Base-by-base conservation (phyloP, 768 basidiomycete genomes). In the Lactarius pseudohatsudake region DNA sequence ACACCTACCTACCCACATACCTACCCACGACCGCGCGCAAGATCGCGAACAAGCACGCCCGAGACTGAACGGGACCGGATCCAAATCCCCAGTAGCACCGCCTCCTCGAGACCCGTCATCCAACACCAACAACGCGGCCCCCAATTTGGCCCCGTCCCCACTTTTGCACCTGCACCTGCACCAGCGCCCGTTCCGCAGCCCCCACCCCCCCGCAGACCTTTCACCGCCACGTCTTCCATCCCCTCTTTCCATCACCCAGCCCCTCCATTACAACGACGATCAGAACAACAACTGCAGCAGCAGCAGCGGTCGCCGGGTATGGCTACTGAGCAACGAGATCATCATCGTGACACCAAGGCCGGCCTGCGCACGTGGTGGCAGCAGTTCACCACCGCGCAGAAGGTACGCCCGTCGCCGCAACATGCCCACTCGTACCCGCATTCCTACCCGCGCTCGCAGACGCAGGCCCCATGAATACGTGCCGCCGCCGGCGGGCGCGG, bases 321-420 rank as follows among this genome's bases (percentile, higher is more conserved):
- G 62, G 61, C 13, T 40, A 59, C 53, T 16, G 45, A 62, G 28
- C 40, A 62, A 11, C 59, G 65, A 1, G 62, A 64, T 34, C 55
- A 61, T 22, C 64, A 47, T 0, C 45, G 45, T 1, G 64, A 66
- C 32, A 43, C 62, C 4, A 65, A 66, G 34, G 61, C 61, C 0
- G 66, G 73, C 41, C 84, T 91, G 59, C 89, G 87, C 78, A 84
- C 91, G 11, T 94, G 92, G 92, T 92, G 92, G 89, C 83, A 85
- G 56, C 85, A 87, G 70, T 91, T 94, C 71, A 86, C 84, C 3
- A 83, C 86, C 67, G 80, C 82, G 1, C 88, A 89, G 75, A 84
- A 81, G 70, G 69, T 64, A 79, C 87, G 84, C 71, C 81, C 85
- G 30, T 77, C 76, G 22, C 41, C 43, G 22, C 55, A 61, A 22